Evolutionary conservation across 805 yeast species (phyloP), one percentile per base, ranked within the genome.

Genomic region (Kuraishia cidri): DNA sequence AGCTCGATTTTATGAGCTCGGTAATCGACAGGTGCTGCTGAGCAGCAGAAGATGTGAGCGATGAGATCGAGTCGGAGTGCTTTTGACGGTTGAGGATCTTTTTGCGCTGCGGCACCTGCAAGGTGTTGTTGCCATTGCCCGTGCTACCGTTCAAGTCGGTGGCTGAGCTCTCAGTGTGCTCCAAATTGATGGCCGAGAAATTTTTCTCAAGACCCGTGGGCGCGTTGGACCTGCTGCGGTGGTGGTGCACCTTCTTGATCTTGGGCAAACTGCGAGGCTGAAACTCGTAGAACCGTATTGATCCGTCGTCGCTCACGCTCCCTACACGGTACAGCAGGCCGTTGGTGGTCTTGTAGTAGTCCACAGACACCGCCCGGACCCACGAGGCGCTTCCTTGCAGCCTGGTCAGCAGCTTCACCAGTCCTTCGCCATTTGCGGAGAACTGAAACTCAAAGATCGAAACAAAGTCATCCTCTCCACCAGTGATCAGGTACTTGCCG

Each of bases 231-330:
- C 26, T 9, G 32, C 27, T 10, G 43, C 41, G 26, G 27, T 34
- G 36, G 21, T 33, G 36, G 15, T 21, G 35, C 19, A 37, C 23
- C 22, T 41, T 53, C 36, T 56, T 56, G 12, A 54, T 41, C 29
- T 54, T 58, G 4, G 64, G 62, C 26, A 68, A 43, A 23, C 60
- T 52, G 37, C 61, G 49, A 3, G 75, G 75, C 10, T 64, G 58
- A 37, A 75, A 70, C 38, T 75, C 79, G 69, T 76, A 75, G 24
- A 72, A 53, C 13, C 66, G 42, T 6, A 74, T 43, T 16, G 56
- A 53, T 3, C 77, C 74, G 41, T 75, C 81, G 36, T 73, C 77
- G 7, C 76, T 76, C 13, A 65, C 74, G 9, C 72, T 55, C 4
- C 73, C 75, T 6, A 75, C 51, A 21, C 76, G 50, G 43, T 73